Evolutionary conservation across 768 basidiomycete species (phyloP).

Genomic region (Xerocomus spinulosus): DNA sequence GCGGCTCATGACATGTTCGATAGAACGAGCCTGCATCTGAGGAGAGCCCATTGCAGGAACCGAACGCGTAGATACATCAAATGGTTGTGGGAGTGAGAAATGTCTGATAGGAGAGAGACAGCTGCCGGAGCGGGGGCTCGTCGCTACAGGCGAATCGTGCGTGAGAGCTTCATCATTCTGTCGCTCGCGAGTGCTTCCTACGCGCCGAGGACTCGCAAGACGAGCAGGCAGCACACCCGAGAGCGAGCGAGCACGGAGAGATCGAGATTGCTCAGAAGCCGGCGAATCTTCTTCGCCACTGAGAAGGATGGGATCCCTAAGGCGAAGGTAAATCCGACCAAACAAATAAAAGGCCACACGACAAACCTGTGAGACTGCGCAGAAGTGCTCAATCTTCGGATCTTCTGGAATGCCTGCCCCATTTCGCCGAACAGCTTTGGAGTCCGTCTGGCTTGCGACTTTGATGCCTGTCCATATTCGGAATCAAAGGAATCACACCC

Average conservation of each 20-base stretch:
- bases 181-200: slow-evolving; percentile 2
- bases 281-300: neutral
- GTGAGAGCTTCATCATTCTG: neutral
- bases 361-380: slow-evolving; percentile 10
- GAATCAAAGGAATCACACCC: neutral
- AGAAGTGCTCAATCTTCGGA: neutral
- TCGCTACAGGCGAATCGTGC: neutral
- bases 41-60: neutral
- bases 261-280: neutral
- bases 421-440: neutral
- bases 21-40: neutral
- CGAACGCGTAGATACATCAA: neutral
- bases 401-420: neutral
- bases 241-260: neutral
- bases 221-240: neutral
- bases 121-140: neutral
- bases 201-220: neutral
- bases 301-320: neutral
- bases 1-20: neutral
- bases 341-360: neutral
- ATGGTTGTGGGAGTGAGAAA: slow-evolving; percentile 11
- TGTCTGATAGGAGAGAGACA: slow-evolving; percentile 19
- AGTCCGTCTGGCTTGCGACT: neutral
- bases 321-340: neutral
- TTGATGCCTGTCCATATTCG: neutral